phyloP scores from a whole-genome alignment of 2,329 filamentous ascomycete genomes.

The Cladosporium halotolerans region DNA sequence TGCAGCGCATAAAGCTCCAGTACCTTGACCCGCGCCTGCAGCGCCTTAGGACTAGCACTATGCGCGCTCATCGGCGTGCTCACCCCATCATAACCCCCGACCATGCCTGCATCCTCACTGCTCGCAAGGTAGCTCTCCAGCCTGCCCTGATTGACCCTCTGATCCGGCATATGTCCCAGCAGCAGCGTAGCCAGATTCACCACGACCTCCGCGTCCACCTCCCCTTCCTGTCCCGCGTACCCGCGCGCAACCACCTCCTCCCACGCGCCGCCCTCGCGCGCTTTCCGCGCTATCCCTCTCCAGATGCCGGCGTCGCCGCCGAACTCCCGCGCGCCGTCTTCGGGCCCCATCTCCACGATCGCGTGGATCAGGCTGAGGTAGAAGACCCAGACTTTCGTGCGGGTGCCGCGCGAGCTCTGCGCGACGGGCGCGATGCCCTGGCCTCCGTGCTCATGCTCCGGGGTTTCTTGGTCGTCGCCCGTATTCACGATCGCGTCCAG shows the following conservation, averaged over 20 bases:
- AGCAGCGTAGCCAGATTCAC: constrained; percentile 86
- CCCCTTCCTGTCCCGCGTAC: constrained; percentile 80
- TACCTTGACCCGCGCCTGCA: constrained; percentile 70
- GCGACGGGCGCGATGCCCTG: constrained; percentile 60
- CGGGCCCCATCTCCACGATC: constrained; percentile 77
- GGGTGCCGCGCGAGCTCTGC: constrained; percentile 69
- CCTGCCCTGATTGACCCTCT: constrained; percentile 75
- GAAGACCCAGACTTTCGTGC: constrained; percentile 95
- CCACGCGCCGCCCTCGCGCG: constrained; percentile 88
- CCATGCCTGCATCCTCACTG: constrained; percentile 44
- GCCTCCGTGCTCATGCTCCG: constrained; percentile 7
- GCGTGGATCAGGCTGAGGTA: constrained; percentile 92
- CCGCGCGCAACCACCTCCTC: constrained; percentile 83
- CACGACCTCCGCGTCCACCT: constrained; percentile 91
- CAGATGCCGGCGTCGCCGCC: constrained; percentile 66
- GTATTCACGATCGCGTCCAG: constrained; percentile 69
- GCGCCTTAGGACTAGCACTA: constrained; percentile 28
- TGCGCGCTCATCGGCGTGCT: constrained; percentile 50
- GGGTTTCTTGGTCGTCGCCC: constrained; percentile 18
- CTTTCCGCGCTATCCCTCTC: constrained; percentile 73
- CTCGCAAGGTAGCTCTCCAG: constrained; percentile 85
- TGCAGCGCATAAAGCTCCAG: constrained; percentile 93
- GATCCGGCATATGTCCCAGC: constrained; percentile 79
- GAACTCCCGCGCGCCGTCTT: constrained; percentile 85
- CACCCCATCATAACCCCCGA: constrained; percentile 35